Conservation (phyloP, 2,329 filamentous ascomycete species). For the Colletotrichum sp. region DNA sequence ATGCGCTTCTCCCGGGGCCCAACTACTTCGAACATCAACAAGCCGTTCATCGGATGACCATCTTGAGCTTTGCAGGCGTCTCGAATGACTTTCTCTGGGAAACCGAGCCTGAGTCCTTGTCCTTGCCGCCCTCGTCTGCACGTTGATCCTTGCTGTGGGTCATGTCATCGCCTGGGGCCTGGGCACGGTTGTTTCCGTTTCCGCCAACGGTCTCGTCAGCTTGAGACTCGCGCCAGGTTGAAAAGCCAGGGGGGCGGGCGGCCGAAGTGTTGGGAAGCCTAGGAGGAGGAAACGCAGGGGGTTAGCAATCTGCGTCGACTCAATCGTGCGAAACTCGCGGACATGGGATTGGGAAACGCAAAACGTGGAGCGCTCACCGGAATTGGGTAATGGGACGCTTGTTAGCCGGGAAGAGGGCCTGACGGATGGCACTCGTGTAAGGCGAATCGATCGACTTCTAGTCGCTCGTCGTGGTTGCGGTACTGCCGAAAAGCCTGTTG, state of each 20-base stretch:
- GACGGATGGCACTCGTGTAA: neutral
- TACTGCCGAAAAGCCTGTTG: neutral
- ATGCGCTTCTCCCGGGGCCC: neutral
- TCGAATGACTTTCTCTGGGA: neutral
- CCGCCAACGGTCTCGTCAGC: neutral
- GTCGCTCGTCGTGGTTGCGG: neutral
- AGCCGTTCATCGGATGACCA: neutral
- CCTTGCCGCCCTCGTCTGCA: neutral
- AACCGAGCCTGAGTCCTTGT: neutral
- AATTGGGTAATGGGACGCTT: neutral
- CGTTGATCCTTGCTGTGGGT: neutral
- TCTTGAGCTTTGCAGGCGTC: neutral
- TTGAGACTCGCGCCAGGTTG: neutral
- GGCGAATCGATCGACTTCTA: neutral
- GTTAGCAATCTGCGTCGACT: neutral
- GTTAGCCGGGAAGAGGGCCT: neutral
- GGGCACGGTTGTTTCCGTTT: neutral
- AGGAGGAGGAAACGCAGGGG: neutral
- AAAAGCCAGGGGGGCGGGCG: neutral
- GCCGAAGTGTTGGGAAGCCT: neutral
- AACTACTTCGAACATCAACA: neutral
- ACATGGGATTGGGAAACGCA: neutral
- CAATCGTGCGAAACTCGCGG: neutral
- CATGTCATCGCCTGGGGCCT: neutral
- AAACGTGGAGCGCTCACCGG: neutral